Conservation (phyloP, 2,329 filamentous ascomycete species). For the Aspergillus floridensis region DNA sequence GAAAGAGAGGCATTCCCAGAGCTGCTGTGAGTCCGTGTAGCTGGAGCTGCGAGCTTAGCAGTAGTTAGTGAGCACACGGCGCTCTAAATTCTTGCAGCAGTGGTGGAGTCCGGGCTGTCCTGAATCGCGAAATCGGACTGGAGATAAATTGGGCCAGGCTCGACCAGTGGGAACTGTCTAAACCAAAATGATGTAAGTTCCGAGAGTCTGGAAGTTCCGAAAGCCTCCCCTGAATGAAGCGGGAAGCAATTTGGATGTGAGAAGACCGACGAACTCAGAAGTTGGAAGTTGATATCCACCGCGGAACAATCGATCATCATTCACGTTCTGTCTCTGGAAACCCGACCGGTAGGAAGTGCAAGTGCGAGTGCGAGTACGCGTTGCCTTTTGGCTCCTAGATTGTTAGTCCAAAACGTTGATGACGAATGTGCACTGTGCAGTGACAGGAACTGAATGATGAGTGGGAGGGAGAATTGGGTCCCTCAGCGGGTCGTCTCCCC, state of each 20-base stretch:
- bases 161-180: neutral
- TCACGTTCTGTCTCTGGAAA: neutral
- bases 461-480: neutral
- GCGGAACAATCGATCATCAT: neutral
- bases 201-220: neutral
- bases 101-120: neutral
- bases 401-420: neutral
- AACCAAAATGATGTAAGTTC: neutral
- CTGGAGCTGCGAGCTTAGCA: neutral
- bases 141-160: neutral
- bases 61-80: neutral
- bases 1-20: constrained; percentile 1
- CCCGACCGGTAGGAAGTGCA: no score
- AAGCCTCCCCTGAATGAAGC: neutral
- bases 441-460: neutral
- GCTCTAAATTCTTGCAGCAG: neutral
- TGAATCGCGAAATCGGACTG: neutral
- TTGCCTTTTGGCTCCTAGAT: neutral
- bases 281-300: neutral
- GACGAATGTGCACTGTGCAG: neutral
- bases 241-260: neutral
- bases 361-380: neutral
- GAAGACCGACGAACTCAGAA: neutral
- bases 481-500: neutral
- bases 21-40: neutral